Conservation (phyloP, 352 stramenopile genomes). For the Phytophthora aleatoria region DNA sequence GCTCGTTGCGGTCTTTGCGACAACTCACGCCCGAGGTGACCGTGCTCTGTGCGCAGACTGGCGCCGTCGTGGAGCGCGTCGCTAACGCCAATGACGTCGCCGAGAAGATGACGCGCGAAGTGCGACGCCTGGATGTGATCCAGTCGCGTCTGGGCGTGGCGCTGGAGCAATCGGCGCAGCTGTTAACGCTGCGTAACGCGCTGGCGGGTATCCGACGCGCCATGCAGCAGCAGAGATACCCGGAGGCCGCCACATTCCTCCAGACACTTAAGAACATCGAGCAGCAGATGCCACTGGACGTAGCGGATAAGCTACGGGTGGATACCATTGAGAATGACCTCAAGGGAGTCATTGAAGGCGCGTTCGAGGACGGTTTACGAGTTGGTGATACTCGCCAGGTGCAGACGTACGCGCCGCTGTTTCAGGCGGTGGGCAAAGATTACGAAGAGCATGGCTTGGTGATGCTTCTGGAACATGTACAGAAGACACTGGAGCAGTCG, state of each 20-base stretch:
- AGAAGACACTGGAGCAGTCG: conserved; percentile 36
- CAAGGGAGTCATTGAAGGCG: conserved; percentile 73
- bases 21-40: conserved; percentile 70
- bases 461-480: conserved; percentile 61
- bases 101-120: conserved; percentile 88
- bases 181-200: conserved; percentile 81
- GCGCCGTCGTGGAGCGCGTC: conserved; percentile 82
- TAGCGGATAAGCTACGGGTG: conserved; percentile 82
- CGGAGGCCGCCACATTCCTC: conserved; percentile 73
- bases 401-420: conserved; percentile 75
- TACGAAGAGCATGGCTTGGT: conserved; percentile 74
- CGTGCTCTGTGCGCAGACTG: conserved; percentile 75
- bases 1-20: conserved; percentile 56
- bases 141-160: conserved; percentile 73
- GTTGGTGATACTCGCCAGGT: conserved; percentile 49
- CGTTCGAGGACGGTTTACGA: conserved; percentile 63
- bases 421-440: conserved; percentile 64
- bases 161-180: conserved; percentile 69
- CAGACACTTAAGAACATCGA: conserved; percentile 81
- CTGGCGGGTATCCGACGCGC: conserved; percentile 71
- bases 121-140: conserved; percentile 80
- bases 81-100: conserved; percentile 89
- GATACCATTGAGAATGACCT: conserved; percentile 88
- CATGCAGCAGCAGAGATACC: conserved; percentile 77
- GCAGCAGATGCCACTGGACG: conserved; percentile 74